Conservation (phyloP, 2,329 filamentous ascomycete species). For the Ceratocystis destructans region DNA sequence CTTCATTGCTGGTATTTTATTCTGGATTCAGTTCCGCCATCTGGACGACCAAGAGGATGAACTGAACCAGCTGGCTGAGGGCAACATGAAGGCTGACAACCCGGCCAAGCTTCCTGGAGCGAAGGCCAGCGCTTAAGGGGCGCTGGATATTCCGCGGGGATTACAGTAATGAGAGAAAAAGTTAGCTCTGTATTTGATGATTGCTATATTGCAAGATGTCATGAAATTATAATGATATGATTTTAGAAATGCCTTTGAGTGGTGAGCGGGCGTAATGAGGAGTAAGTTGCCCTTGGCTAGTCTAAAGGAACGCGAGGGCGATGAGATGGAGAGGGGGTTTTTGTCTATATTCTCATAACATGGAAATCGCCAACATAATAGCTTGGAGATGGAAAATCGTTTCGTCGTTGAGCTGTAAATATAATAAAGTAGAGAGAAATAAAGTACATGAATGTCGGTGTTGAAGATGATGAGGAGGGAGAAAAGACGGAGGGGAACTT, state of each 20-base stretch:
- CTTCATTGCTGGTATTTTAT: constrained; percentile 46
- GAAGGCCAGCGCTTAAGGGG: neutral
- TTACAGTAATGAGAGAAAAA: neutral
- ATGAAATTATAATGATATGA: neutral
- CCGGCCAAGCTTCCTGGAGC: neutral
- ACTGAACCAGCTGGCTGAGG: constrained; percentile 43
- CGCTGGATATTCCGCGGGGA: neutral
- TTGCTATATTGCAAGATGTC: neutral
- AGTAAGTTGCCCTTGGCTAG: neutral
- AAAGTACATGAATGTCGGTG: neutral
- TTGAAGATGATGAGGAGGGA: neutral
- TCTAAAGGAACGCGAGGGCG: neutral
- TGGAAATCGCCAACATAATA: neutral
- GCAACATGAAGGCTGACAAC: constrained; percentile 23
- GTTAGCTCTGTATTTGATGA: neutral
- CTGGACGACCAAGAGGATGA: constrained; percentile 53
- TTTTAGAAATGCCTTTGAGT: neutral
- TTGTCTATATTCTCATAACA: neutral
- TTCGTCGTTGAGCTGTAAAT: constrained; percentile 2
- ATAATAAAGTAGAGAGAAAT: constrained; percentile 1
- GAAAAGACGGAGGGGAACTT: neutral
- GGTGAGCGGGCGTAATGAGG: neutral
- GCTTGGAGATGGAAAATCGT: neutral
- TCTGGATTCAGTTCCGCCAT: constrained; percentile 53
- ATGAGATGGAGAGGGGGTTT: neutral